Conservation (phyloP, 2,329 filamentous ascomycete species). For the Emergomyces pasteurianus region DNA sequence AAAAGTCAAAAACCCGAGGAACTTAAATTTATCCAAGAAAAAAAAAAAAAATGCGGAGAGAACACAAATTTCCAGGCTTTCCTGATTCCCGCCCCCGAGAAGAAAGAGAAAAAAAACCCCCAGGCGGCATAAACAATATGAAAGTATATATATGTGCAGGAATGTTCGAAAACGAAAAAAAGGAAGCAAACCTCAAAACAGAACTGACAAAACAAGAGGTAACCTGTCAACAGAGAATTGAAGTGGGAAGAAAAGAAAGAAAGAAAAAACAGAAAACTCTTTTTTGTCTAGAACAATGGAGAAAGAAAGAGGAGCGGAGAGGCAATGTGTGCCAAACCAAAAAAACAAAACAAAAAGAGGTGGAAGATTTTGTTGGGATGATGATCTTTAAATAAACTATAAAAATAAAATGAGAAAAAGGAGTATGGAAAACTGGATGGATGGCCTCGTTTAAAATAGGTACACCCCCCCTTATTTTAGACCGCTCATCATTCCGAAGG, state of each 20-base stretch:
- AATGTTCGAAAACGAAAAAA: not conserved
- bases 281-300: not conserved
- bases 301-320: not conserved
- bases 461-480: not conserved
- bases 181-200: not conserved
- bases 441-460: not conserved
- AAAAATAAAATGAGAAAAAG: not conserved
- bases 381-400: not conserved
- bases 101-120: not conserved
- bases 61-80: not conserved
- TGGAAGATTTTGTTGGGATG: not conserved
- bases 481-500: not conserved
- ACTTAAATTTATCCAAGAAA: not conserved
- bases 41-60: not conserved
- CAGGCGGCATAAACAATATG: not conserved
- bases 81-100: not conserved
- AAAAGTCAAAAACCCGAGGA: not conserved
- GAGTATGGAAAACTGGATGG: not conserved
- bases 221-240: not conserved
- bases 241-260: not conserved
- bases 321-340: not conserved
- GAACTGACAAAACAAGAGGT: not conserved
- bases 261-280: not conserved
- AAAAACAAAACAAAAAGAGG: not conserved
- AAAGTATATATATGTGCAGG: not conserved